A percentile compares a stretch with the other conserved stretches of the same genome.
These are phyloP conservation scores for Blastobotrys robertii DNA, from an alignment of 805 yeast species.

Conservation along the genomic window DNA sequence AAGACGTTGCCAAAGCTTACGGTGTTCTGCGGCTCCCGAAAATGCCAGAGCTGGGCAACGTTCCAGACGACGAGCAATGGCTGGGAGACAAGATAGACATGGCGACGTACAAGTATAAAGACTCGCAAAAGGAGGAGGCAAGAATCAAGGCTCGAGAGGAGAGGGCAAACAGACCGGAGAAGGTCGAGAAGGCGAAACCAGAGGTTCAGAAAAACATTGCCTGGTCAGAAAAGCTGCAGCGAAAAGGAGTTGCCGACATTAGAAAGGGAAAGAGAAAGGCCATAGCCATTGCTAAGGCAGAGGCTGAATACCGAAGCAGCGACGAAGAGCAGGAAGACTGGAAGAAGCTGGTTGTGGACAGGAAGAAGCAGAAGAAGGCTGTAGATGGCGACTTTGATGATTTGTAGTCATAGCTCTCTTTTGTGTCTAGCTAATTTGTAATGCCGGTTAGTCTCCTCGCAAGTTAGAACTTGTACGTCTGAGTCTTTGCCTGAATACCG, in stretches of 20 bases:
- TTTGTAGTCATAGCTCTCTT: conserved; percentile 8
- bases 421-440: neutral
- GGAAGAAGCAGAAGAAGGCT: conserved; percentile 46
- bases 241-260: conserved; percentile 49
- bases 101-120: conserved; percentile 57
- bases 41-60: conserved; percentile 76
- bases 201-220: conserved; percentile 43
- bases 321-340: conserved; percentile 58
- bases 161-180: conserved; percentile 16
- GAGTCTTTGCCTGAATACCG: conserved; percentile 46
- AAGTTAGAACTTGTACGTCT: conserved; percentile 7
- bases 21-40: conserved; percentile 78
- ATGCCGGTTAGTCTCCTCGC: neutral
- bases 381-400: conserved; percentile 19
- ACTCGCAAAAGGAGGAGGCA: conserved; percentile 50
- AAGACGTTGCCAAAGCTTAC: conserved; percentile 62
- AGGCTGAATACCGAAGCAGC: conserved; percentile 23
- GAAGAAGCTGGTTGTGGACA: conserved; percentile 69
- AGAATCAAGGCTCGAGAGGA: conserved; percentile 51
- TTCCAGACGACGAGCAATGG: conserved; percentile 67
- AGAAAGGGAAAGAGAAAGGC: conserved; percentile 62
- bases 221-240: conserved; percentile 67
- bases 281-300: conserved; percentile 47
- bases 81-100: conserved; percentile 52
- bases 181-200: conserved; percentile 29